Base-by-base conservation (phyloP, 257 asterid genomes). In the Salvia splendens region DNA sequence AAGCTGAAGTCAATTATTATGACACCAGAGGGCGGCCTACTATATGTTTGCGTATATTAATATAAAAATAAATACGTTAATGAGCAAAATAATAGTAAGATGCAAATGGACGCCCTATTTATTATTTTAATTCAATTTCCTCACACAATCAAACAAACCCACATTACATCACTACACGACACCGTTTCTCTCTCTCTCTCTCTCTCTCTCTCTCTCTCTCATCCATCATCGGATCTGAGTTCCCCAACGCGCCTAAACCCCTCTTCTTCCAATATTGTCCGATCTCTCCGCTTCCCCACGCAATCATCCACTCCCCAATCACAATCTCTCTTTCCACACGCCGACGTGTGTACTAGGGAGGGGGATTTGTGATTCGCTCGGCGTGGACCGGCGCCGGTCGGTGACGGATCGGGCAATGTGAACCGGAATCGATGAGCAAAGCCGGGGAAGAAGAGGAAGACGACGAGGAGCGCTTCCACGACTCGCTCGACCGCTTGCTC, bases 401-500 rank as follows among this genome's bases (percentile, higher is more conserved):
- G 55, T 65, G 51, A 69, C 75, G 82, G 81, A 73, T 76, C 79
- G 77, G 76, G 75, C 85, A 72, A 40, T 75, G 78, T 79, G 79
- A 80, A 35, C 55, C 60, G 78, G 79, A 69, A 65, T 79, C 78
- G 57, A 79, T 89, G 95, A 91, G 85, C 88, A 80, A 14, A 84
- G 75, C 87, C 67, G 80, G 78, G 20, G 89, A 80, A 68, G 89
- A 57, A 63, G 91, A 84, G 42, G 85, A 82, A 6, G 86, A 87
- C 45, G 85, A 83, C 50, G 91, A 75, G 67, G 87, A 84, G 64
- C 64, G 71, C 69, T 85, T 84, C 55, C 86, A 89, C 78, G 95
- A 87, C 79, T 84, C 97, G 1, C 79, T 89, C 74, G 97, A 89
- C 78, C 91, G 95, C 30, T 71, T 89, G 10, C 83, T 79, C n/a